These are phyloP conservation scores for Dalbergia cultrata DNA, from an alignment of 306 rosid species.

Conservation along the genomic window DNA sequence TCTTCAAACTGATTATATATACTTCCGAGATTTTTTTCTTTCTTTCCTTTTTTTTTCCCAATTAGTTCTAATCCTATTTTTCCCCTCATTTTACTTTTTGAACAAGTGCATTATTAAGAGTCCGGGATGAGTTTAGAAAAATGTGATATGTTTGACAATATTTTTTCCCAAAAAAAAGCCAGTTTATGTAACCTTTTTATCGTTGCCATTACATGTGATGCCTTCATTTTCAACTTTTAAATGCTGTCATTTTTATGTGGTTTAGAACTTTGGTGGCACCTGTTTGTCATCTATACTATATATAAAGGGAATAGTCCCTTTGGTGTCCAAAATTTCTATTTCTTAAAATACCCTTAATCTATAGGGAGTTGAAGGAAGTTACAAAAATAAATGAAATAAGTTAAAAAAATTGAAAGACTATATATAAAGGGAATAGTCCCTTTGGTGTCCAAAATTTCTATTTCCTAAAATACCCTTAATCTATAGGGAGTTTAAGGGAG, in stretches of 20 bases:
- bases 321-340: no score
- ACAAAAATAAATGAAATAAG: no score
- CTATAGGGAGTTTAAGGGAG: no score
- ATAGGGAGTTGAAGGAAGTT: no score
- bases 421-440: no score
- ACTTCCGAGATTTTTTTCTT: background rate
- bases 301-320: no score
- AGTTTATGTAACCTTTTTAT: background rate
- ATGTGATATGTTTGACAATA: background rate
- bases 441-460: no score
- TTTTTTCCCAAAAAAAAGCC: background rate
- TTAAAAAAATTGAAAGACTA: no score
- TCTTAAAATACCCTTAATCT: no score
- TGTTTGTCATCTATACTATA: no score
- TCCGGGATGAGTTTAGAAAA: background rate
- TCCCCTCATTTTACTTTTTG: background rate
- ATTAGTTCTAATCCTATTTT: background rate
- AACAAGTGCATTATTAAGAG: background rate
- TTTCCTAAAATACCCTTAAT: no score
- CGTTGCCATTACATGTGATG: background rate
- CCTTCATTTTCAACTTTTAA: background rate
- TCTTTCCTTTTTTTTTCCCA: background rate
- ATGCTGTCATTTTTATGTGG: background rate
- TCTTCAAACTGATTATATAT: background rate
- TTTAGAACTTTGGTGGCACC: constrained; percentile 5